These are phyloP conservation scores for Brassica incana DNA, from an alignment of 345 rosid genomes.

Conservation along the genomic window DNA sequence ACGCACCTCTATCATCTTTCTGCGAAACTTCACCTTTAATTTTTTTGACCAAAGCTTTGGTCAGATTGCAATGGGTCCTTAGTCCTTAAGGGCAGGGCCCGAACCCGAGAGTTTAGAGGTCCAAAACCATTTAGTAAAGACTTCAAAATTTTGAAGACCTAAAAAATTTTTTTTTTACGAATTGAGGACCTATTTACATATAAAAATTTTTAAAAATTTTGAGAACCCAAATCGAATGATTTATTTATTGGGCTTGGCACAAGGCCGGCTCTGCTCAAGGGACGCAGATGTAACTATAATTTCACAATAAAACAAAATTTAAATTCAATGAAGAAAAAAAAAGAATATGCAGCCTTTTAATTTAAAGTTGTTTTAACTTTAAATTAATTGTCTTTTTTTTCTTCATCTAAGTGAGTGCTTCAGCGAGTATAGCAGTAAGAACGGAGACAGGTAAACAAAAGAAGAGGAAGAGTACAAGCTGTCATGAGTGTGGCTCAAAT, in stretches of 20 bases:
- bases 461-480: background rate
- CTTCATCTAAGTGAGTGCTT: background rate
- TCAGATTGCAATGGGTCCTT: slow-evolving; percentile 3
- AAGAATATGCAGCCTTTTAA: background rate
- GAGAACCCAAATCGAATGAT: too few relatives aligned
- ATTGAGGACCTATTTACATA: too few relatives aligned
- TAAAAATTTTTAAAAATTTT: too few relatives aligned
- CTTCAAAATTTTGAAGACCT: too few relatives aligned
- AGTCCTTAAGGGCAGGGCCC: background rate
- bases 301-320: background rate
- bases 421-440: background rate
- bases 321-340: background rate
- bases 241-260: too few relatives aligned
- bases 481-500: background rate
- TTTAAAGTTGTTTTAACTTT: background rate
- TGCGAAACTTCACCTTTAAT: background rate
- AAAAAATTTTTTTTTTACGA: too few relatives aligned
- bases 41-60: background rate
- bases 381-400: background rate
- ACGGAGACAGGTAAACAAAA: background rate
- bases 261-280: too few relatives aligned
- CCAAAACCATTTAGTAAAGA: too few relatives aligned
- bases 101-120: too few relatives aligned
- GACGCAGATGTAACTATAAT: background rate
- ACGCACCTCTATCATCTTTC: slow-evolving; percentile 7